Conservation (phyloP, 176 grass and related monocot genomes). For the Musa acuminata region DNA sequence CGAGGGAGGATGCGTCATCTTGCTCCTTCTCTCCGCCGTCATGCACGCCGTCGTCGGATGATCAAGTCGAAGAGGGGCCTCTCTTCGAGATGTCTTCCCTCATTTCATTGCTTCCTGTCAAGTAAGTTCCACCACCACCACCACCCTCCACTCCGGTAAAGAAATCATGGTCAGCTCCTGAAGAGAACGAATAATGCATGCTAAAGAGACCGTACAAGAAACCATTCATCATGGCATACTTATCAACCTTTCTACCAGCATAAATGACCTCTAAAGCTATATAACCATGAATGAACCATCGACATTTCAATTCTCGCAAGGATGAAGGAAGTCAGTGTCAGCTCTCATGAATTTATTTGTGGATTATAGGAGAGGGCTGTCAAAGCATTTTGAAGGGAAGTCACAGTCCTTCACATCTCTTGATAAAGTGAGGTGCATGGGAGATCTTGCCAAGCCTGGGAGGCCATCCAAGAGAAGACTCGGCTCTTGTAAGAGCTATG, state of each 20-base stretch:
- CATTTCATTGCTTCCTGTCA: constrained; percentile 3
- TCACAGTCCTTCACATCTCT: constrained; percentile 16
- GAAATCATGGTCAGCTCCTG: too few relatives aligned
- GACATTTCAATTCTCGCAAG: too few relatives aligned
- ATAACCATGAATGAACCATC: too few relatives aligned
- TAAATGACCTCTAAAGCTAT: too few relatives aligned
- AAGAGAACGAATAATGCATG: too few relatives aligned
- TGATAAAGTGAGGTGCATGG: not conserved
- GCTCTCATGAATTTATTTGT: not conserved
- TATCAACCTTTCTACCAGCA: too few relatives aligned
- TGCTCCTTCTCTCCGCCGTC: not conserved
- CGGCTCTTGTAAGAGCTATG: not conserved
- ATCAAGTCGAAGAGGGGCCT: constrained; percentile 1
- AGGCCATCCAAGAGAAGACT: not conserved
- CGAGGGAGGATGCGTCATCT: not conserved
- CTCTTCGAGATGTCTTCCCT: constrained; percentile 16
- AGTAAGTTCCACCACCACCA: constrained; percentile 1
- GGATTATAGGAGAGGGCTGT: constrained; percentile 8
- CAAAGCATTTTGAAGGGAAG: constrained; percentile 13
- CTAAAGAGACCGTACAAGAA: too few relatives aligned
- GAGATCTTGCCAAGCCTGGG: constrained; percentile 12
- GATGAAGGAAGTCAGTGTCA: too few relatives aligned
- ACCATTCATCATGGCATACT: too few relatives aligned
- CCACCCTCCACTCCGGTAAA: too few relatives aligned
- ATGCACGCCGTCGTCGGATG: not conserved